Evolutionary conservation across 148 eudicot genomes (phyloP).

Genomic region (Polygonum maritimum): DNA sequence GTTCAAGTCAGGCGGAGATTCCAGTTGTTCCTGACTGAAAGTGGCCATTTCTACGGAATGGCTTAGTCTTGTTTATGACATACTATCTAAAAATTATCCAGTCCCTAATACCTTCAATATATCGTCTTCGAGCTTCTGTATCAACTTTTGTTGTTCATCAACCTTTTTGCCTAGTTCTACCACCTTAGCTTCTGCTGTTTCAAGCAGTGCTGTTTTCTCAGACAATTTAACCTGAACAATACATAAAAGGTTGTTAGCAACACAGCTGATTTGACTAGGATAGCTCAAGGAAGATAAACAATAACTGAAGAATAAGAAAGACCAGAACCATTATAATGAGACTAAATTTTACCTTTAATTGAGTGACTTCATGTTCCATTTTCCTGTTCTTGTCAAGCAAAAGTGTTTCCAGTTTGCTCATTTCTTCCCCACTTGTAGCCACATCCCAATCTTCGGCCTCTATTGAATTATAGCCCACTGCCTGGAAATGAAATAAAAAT

Average conservation of each 20-base stretch:
- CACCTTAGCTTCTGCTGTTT: conserved; percentile 75
- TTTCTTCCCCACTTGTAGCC: conserved; percentile 96
- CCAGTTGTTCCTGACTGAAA: background rate
- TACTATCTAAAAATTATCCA: background rate
- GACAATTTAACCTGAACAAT: conserved; percentile 67
- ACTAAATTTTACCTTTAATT: conserved; percentile 53
- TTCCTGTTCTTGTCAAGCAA: conserved; percentile 97
- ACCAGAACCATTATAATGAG: background rate
- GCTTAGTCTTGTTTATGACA: background rate
- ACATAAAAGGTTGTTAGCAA: background rate
- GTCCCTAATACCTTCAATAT: conserved; percentile 58
- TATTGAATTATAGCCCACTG: conserved; percentile 98
- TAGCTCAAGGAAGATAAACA: background rate
- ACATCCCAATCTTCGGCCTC: conserved; percentile 99
- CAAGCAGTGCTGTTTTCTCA: conserved; percentile 68
- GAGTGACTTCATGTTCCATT: conserved; percentile 97
- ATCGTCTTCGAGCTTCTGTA: conserved; percentile 99
- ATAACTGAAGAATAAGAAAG: background rate
- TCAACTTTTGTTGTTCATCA: conserved; percentile 71
- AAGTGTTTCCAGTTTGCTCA: conserved; percentile 95
- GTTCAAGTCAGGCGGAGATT: background rate
- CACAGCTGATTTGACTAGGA: background rate
- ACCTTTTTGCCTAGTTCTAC: conserved; percentile 55
- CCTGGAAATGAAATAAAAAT: conserved; percentile 34
- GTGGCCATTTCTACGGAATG: background rate